Evolutionary conservation across 768 basidiomycete genomes (phyloP).

Genomic region (Collybia nuda): DNA sequence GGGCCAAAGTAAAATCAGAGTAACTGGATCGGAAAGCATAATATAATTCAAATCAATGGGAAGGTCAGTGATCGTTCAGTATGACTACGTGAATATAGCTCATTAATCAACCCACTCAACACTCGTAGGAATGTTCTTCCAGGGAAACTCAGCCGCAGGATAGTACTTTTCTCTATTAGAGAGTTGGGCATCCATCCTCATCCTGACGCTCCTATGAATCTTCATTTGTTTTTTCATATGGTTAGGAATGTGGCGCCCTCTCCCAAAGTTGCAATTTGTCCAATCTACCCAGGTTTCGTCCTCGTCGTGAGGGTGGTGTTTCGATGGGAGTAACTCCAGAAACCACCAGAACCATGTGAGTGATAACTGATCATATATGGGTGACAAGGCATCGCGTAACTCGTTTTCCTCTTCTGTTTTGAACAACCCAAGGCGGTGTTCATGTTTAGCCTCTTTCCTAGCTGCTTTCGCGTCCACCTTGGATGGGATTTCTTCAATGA

Average conservation of each 20-base stretch:
- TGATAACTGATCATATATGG: conserved; percentile 40
- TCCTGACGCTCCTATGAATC: conserved; percentile 1
- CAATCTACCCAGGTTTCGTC: background rate
- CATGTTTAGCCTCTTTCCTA: conserved; percentile 22
- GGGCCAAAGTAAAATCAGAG: too few relatives aligned
- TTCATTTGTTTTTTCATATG: background rate
- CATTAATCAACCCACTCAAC: too few relatives aligned
- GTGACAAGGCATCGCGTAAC: conserved; percentile 36
- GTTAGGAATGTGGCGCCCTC: background rate
- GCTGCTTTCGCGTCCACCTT: background rate
- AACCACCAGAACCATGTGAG: conserved; percentile 1
- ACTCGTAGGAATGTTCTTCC: too few relatives aligned
- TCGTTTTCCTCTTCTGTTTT: conserved; percentile 43
- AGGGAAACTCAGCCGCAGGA: background rate
- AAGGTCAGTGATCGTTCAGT: too few relatives aligned
- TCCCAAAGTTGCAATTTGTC: background rate
- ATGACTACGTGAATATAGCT: too few relatives aligned
- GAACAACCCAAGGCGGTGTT: conserved; percentile 29
- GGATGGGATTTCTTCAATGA: background rate
- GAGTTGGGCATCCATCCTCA: background rate
- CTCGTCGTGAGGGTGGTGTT: background rate
- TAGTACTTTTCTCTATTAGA: background rate
- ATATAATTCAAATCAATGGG: too few relatives aligned
- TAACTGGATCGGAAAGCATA: too few relatives aligned
- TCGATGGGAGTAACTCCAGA: background rate